Base-by-base conservation (phyloP, 192 early-diverging fungal genomes). In the Paraglomus brasilianum region DNA sequence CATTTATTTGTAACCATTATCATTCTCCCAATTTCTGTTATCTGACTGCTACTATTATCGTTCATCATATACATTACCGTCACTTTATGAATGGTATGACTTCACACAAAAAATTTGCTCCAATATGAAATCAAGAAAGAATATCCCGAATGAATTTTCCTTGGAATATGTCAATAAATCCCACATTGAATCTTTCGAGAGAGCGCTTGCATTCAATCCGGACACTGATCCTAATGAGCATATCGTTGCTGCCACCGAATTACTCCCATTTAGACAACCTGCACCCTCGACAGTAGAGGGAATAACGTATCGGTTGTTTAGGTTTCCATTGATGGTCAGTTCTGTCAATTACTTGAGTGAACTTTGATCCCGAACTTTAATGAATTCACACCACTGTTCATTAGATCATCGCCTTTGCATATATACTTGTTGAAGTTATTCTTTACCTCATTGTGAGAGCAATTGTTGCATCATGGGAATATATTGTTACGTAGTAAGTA, bases 401-500 rank as follows among this genome's bases (percentile, higher is more conserved):
- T 22, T 68, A 86, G 82, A 48, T 82, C 36, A 8, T 78, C 22
- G 87, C 90, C 63, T 79, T 80, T 53, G 42, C 75, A 17, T 81
- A 87, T 55, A 82, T 92, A 14, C 47, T 77, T 47, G 49, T 90
- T 10, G 91, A 92, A 71, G 69, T 89, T 36, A 72, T 77, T 21
- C 68, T 85, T 9, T 87, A 91, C 53, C 48, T 87, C 36, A 70
- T 74, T 13, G 69, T 91, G 44, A 81, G 89, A 19, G 78, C 85
- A 69, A 74, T 84, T 55, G 87, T 91, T 14, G 77, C 79, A 58
- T 8, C 85, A 11, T 92, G 87, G 81, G 91, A 92, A 67, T 81
- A 79, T 73, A 61, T 82, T 41, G 70, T 87, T 50, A 79, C 78
- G 56, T 89, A 87, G 85, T 79, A 81, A 71, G 72, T 56, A 5